Evolutionary conservation across 106 monocot species (phyloP), one percentile per base, ranked within the genome.

Genomic region (Dendrobium huoshanense): DNA sequence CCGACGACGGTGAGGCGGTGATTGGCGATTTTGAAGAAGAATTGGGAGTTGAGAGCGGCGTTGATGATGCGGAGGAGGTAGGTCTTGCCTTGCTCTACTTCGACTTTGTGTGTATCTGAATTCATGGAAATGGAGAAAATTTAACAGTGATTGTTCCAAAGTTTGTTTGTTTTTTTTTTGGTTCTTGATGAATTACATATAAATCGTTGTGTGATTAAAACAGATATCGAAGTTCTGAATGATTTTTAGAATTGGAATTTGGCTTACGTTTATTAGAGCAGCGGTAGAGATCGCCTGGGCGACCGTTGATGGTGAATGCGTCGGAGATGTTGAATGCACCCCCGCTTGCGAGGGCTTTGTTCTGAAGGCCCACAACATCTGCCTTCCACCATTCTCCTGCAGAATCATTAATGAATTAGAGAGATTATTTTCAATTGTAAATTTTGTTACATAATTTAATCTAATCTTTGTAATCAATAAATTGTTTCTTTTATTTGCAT

Each of bases 321-420:
- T 96, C 91, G 17, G 96, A 91, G 48, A 48, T 47, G 3, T 81
- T 84, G 4, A 85, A 70, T 0, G 61, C 48, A 0, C 37, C 51
- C 11, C 90, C 96, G 2, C 54, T 67, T 4, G 42, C 73, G 9
- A 81, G 54, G 7, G 91, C 88, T 51, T 84, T 47, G 1, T 40
- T 55, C 2, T 88, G 89, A 29, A 96, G 75, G 20, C 86, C 81
- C 19, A 92, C 80, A 4, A 87, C 80, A 41, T 96, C 80, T 13
- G 82, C 88, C 18, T 91, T 87, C 96, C 96, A 96, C 93, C 93
- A 91, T 73, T 94, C 91, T 13, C 94, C 92, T 92, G 82, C 37
- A 20, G 22, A 65, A 70, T 29, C 31, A 68, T 9, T 9, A 13
- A 27, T 5, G 18, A 31, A 68, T 31, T 10, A 68, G 4, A 24